phyloP scores from a whole-genome alignment of 768 basidiomycete species.

The Strobilomyces echinocephalus region DNA sequence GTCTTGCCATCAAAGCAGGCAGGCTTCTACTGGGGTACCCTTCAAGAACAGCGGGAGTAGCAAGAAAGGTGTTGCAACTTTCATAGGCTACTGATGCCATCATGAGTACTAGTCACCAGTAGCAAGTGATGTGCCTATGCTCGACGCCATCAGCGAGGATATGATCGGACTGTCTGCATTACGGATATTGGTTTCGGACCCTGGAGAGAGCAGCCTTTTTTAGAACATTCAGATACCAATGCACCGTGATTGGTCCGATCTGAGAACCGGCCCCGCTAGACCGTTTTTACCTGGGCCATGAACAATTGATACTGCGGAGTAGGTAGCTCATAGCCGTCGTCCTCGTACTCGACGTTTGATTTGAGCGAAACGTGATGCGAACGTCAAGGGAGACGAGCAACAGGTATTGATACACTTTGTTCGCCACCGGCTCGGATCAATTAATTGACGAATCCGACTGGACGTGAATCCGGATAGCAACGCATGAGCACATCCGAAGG shows the following conservation, averaged over 20 bases:
- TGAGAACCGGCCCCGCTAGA: too few species aligned
- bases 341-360: not conserved
- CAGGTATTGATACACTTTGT: not conserved
- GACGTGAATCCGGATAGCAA: not conserved
- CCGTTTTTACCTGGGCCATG: not conserved
- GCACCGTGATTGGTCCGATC: not conserved
- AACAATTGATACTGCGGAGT: too few species aligned
- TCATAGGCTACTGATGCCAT: slow-evolving; percentile 2
- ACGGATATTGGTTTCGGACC: not conserved
- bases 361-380: not conserved
- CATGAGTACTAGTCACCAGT: too few species aligned
- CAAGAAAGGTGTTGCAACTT: not conserved
- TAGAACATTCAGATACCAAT: not conserved
- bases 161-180: not conserved
- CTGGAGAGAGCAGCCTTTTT: not conserved
- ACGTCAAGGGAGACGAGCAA: not conserved
- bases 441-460: not conserved
- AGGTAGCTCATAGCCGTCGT: too few species aligned
- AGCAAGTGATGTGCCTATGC: too few species aligned
- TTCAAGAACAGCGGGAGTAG: not conserved
- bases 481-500: too few species aligned
- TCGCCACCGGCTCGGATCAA: not conserved
- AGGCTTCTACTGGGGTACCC: not conserved
- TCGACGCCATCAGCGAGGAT: too few species aligned
- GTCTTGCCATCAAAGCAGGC: slow-evolving; percentile 6